Evolutionary conservation across 371 early-diverging fungal species (phyloP).

Genomic region (Mortierella sp.): DNA sequence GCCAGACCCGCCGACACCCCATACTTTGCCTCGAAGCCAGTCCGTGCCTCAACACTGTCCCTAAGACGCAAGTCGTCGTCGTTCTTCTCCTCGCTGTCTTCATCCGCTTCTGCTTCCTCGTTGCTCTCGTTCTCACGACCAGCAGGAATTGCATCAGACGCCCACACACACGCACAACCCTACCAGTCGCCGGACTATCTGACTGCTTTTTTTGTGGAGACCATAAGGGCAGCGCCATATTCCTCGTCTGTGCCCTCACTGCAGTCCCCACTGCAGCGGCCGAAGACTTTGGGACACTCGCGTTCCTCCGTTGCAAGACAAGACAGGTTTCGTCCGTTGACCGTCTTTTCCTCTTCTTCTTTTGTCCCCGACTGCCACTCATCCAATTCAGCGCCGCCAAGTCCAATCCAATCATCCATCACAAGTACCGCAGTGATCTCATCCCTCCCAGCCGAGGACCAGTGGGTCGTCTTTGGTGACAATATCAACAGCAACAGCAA

Average conservation of each 20-base stretch:
- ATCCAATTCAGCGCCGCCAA: too few relatives aligned
- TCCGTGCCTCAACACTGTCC: conserved; percentile 17
- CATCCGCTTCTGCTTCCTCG: conserved; percentile 16
- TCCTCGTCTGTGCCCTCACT: not conserved
- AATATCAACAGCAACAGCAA: conserved; percentile 14
- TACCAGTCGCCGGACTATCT: conserved; percentile 44
- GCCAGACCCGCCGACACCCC: conserved; percentile 31
- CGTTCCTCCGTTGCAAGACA: conserved; percentile 8
- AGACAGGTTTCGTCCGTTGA: conserved; percentile 32
- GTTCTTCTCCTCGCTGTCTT: conserved; percentile 28
- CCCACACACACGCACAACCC: not conserved
- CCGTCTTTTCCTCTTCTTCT: conserved; percentile 11
- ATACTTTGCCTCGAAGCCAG: conserved; percentile 14
- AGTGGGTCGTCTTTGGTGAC: too few relatives aligned
- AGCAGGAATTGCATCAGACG: not conserved
- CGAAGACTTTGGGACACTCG: not conserved
- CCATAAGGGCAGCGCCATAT: not conserved
- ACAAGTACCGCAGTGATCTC: too few relatives aligned
- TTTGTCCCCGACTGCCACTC: conserved; percentile 5
- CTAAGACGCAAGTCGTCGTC: conserved; percentile 20
- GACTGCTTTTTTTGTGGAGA: conserved; percentile 49
- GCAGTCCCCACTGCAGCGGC: not conserved
- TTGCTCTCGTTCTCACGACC: not conserved
- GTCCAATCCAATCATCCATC: too few relatives aligned
- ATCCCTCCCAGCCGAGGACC: too few relatives aligned